Evolutionary conservation across 805 yeast species (phyloP), one percentile per base, ranked within the genome.

Genomic region (Babjeviella inositovora): DNA sequence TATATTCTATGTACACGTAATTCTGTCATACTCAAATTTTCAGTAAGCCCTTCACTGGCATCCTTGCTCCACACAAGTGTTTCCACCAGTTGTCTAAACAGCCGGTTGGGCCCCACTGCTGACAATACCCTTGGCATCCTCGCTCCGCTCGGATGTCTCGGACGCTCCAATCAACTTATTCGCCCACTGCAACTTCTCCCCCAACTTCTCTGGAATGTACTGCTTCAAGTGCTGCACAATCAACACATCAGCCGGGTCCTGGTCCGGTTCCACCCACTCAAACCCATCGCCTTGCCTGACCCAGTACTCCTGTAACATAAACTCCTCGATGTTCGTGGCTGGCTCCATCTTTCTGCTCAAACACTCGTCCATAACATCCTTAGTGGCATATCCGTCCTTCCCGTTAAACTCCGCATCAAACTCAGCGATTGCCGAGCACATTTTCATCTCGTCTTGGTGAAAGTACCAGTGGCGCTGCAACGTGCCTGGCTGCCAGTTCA

Each of bases 241-340:
- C n/a, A n/a, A n/a, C 10, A 70, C 31, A 11, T 72, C 82, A 0
- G 90, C 92, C 0, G 93, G 93, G 39, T 81, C 93, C 38, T 75
- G 76, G 40, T 80, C 93, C 1, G 93, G 93, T 39, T 80, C 93
- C 8, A 66, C 73, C 93, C 93, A 80, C 29, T 73, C 79, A 39
- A 77, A 80, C 8, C 82, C 84, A 25, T 74, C 85, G 15, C 93
- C 93, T 6, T 81, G 79, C 19, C 75, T 61, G 39, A 79, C 68
- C 93, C 93, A 80, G 47, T 79, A 80, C 34, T 82, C 92, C 38
- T 79, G 76, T 33, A 80, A 35, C 52, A 69, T 57, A 22, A 65
- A 40, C 29, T 80, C 92, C 29, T 67, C 73, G 26, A 70, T 67
- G 22, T 75, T 69, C 33, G 67, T 66, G 37, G 53, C 53, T 8